A percentile compares a stretch with the other conserved stretches of the same genome.
Conservation (phyloP, 257 asterid species). For the Nemophila menziesii region DNA sequence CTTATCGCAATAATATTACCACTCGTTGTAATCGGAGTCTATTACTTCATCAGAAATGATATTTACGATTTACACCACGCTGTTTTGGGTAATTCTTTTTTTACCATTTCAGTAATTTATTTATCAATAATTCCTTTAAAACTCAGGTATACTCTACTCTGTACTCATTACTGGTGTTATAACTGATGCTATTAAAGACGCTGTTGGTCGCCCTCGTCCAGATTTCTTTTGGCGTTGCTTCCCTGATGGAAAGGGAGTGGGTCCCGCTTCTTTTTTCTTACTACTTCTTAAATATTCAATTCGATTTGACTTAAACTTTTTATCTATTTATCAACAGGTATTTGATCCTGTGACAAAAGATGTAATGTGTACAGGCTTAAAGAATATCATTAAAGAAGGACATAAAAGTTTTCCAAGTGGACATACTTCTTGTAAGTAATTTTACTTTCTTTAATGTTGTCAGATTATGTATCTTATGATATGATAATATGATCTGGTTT, state of each 20-base stretch:
- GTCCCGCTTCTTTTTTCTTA: no score
- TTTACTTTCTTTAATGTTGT: background rate
- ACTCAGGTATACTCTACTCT: slow-evolving; percentile 70
- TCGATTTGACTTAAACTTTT: slow-evolving; percentile 1
- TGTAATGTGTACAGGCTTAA: slow-evolving; percentile 73
- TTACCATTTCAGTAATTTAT: background rate
- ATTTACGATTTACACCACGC: slow-evolving; percentile 86
- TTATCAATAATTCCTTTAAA: background rate
- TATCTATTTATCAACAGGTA: slow-evolving; percentile 19
- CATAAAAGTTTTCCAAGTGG: slow-evolving; percentile 97
- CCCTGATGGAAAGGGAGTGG: slow-evolving; percentile 79
- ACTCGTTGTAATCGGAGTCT: slow-evolving; percentile 35
- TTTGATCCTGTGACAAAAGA: slow-evolving; percentile 63
- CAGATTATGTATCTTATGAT: background rate
- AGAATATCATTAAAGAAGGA: slow-evolving; percentile 70
- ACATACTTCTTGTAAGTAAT: slow-evolving; percentile 77
- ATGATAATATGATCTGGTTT: slow-evolving; percentile 5
- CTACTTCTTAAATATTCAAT: background rate
- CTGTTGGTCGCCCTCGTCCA: slow-evolving; percentile 98
- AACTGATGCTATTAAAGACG: slow-evolving; percentile 92
- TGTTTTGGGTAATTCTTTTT: slow-evolving; percentile 50
- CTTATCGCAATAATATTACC: slow-evolving; percentile 65
- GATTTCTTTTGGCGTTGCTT: slow-evolving; percentile 98
- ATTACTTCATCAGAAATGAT: slow-evolving; percentile 61
- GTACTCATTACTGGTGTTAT: slow-evolving; percentile 71